These are phyloP conservation scores for Rusavskia elegans DNA, from an alignment of 495 filamentous ascomycete genomes.

Conservation along the genomic window DNA sequence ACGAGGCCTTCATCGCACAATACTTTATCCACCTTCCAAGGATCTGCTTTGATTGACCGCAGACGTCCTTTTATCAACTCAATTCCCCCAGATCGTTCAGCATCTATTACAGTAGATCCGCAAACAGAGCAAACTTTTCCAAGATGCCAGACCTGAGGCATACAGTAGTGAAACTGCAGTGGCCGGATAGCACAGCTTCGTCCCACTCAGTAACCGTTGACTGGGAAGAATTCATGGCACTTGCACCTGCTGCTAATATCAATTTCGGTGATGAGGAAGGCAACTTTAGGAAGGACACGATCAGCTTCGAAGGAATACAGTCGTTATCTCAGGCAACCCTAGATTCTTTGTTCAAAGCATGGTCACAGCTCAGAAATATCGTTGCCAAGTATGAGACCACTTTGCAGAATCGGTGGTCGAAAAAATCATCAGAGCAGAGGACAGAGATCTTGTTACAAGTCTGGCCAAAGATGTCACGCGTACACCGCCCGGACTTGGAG, in stretches of 20 bases:
- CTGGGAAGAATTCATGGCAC: too few species aligned
- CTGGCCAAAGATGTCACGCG: conserved; percentile 32
- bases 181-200: too few species aligned
- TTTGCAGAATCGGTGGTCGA: conserved; percentile 32
- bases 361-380: not conserved
- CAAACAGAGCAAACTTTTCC: too few species aligned
- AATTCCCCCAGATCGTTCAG: too few species aligned
- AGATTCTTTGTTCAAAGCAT: not conserved
- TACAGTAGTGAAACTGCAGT: too few species aligned
- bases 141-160: too few species aligned
- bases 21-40: too few species aligned
- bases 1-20: too few species aligned
- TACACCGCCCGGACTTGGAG: conserved; percentile 36
- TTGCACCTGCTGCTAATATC: not conserved
- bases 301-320: not conserved
- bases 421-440: conserved; percentile 27
- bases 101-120: too few species aligned
- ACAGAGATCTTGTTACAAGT: conserved; percentile 23
- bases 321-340: not conserved
- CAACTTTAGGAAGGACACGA: not conserved
- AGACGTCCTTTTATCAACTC: too few species aligned
- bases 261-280: not conserved
- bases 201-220: too few species aligned
- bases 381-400: conserved; percentile 20
- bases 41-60: too few species aligned